Evolutionary conservation across 176 grass and related monocot genomes (phyloP), one percentile per base, ranked within the genome.

Genomic region (Avena insularis): DNA sequence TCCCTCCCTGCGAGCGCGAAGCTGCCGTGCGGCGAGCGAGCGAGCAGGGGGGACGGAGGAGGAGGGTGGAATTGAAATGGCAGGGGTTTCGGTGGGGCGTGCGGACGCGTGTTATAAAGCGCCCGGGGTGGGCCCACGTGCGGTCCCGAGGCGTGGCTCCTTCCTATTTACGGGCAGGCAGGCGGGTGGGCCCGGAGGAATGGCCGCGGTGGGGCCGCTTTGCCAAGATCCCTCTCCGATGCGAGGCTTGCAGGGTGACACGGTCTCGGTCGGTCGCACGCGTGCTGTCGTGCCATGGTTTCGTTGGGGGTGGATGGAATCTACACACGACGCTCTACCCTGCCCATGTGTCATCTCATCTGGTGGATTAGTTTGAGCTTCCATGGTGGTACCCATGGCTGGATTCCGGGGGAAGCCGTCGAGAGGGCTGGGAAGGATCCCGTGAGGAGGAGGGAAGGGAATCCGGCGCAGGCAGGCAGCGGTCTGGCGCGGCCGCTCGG

Each of bases 141-240:
- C 71, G 71, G 43, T 81, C 81, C 82, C 86, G 90, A 62, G 77
- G 77, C 85, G 89, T 38, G 86, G 59, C 81, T 61, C 61, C 20
- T 46, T 81, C 59, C 40, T 62, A 45, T 54, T 85, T 31, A 9
- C 60, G 57, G 60, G 1, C 23, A 59, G 78, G 7, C 40, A 7
- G 40, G 40, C 40, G 40, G 40, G 0, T 5, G 40, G 40, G 40
- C 40, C 40, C 40, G 55, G 67, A 38, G 29, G 88, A 77, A 90
- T 77, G 48, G 77, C 49, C 53, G 20, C 23, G 65, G 33, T 43
- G 65, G 47, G 47, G 47, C 11, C 9, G 62, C 5, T 38, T 8
- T 20, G 20, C 19, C 19, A 61, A 61, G 58, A 12, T 64, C 38
- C 56, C 45, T 27, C 72, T 63, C 23, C 31, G 62, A 31, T 1